Evolutionary conservation across 192 early-diverging fungal genomes (phyloP), one percentile per base, ranked within the genome.

Genomic region (Coemansia sp.): DNA sequence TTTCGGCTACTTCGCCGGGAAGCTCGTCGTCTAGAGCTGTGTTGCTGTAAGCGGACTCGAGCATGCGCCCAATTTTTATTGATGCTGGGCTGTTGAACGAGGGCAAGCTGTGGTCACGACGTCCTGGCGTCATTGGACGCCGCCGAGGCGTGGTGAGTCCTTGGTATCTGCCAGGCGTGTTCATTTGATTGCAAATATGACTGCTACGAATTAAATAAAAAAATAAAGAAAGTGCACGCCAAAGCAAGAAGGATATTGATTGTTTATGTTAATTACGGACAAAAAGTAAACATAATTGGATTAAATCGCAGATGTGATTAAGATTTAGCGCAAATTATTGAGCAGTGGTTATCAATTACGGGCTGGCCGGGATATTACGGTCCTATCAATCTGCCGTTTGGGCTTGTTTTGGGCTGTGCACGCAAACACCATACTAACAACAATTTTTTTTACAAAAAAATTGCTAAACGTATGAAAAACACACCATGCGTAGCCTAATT

Each of bases 1-100:
- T 57, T 27, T 77, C 67, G n/a, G 58, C 56, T 2, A 73, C 22
- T 24, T 79, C 71, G 1, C 41, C 41, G 2, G 76, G 72, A 4
- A 80, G 54, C 35, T 68, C 77, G 9, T 80, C 77, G 1, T 63
- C 62, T 0, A 72, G 61, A 8, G 27, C 6, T 6, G 10, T 14
- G 43, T 55, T 60, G 49, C 9, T 50, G 24, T 68, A 65, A 24
- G 77, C 56, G 5, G 77, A 65, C 5, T 72, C 73, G 27, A 81
- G 65, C 45, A 81, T 57, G 17, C 73, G 72, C 10, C 66, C 63
- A 1, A 81, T 39, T 51, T 67, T 72, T 4, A 62, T 56, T 1
- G 78, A 81, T 1, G 69, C 66, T 7, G 78, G 78, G 25, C 78
- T 81, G 69, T 72, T 72, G 63, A 81, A 81, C 1, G 63, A 51